Conservation (phyloP, 2,329 filamentous ascomycete species). For the Fusarium virguliforme region DNA sequence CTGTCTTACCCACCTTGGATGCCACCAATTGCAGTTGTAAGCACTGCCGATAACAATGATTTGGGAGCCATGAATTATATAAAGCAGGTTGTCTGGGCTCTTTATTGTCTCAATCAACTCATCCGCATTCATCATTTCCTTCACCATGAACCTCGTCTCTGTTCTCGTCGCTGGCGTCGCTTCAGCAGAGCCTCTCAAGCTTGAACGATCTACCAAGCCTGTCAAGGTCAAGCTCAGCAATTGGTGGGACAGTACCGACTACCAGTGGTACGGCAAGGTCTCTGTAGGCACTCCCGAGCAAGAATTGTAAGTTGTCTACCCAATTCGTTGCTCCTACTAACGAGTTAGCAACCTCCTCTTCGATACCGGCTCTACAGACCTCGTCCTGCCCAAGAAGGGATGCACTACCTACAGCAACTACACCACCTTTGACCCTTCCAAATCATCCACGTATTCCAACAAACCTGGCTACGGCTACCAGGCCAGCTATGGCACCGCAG, state of each 20-base stretch:
- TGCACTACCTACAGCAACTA: conserved; percentile 2
- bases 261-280: conserved; percentile 41
- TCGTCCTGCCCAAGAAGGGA: conserved; percentile 4
- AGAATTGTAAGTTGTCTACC: conserved; percentile 22
- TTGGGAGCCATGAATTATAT: conserved; percentile 4
- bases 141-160: conserved; percentile 4
- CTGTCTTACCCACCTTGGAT: neutral
- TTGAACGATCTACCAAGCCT: conserved; percentile 2
- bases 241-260: conserved; percentile 36
- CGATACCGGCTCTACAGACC: conserved; percentile 4
- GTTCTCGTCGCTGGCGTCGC: neutral
- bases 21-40: neutral
- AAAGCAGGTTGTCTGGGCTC: neutral
- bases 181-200: conserved; percentile 5
- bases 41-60: neutral
- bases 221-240: conserved; percentile 32
- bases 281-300: conserved; percentile 46
- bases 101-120: neutral
- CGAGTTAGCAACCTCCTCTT: conserved; percentile 3
- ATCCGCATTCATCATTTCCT: neutral
- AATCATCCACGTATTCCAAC: conserved; percentile 1
- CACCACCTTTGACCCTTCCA: neutral
- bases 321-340: neutral
- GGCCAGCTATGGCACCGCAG: neutral
- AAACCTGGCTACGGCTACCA: neutral